Conservation (phyloP, 2,329 filamentous ascomycete genomes). For the Penicillium nordicum region DNA sequence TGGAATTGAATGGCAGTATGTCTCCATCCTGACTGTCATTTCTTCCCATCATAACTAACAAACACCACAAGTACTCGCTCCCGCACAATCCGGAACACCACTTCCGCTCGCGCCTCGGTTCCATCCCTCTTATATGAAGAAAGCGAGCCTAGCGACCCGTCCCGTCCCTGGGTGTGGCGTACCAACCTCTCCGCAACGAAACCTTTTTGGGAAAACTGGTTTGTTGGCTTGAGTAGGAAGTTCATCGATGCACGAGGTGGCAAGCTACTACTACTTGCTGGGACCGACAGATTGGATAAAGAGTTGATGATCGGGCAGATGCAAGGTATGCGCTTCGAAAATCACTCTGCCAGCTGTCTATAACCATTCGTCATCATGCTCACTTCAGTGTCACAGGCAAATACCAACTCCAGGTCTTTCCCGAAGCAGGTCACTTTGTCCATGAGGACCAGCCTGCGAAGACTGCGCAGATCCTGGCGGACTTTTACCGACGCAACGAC, state of each 20-base stretch:
- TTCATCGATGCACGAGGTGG: constrained; percentile 79
- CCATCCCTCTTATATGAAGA: constrained; percentile 67
- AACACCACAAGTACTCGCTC: constrained; percentile 60
- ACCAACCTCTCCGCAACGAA: constrained; percentile 81
- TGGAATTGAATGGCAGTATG: constrained; percentile 85
- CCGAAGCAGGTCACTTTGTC: constrained; percentile 92
- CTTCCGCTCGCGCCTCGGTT: constrained; percentile 83
- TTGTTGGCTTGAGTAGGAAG: constrained; percentile 79
- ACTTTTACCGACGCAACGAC: constrained; percentile 92
- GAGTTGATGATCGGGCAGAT: constrained; percentile 95
- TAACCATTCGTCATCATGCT: not conserved
- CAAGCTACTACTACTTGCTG: constrained; percentile 79
- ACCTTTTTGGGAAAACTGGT: constrained; percentile 94
- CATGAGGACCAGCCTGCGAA: constrained; percentile 93
- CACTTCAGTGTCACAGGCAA: constrained; percentile 54
- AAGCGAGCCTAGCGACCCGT: constrained; percentile 29
- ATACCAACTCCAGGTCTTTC: constrained; percentile 91
- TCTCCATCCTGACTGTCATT: constrained; percentile 1
- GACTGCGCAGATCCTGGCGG: constrained; percentile 77
- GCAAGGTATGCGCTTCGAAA: constrained; percentile 63
- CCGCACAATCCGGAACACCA: constrained; percentile 76
- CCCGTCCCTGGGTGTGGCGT: constrained; percentile 71
- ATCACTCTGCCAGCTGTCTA: not conserved
- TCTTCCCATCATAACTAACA: constrained; percentile 1
- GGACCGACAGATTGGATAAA: constrained; percentile 85